Conservation (phyloP, 2,329 filamentous ascomycete genomes). For the Fusarium fujikuroi region DNA sequence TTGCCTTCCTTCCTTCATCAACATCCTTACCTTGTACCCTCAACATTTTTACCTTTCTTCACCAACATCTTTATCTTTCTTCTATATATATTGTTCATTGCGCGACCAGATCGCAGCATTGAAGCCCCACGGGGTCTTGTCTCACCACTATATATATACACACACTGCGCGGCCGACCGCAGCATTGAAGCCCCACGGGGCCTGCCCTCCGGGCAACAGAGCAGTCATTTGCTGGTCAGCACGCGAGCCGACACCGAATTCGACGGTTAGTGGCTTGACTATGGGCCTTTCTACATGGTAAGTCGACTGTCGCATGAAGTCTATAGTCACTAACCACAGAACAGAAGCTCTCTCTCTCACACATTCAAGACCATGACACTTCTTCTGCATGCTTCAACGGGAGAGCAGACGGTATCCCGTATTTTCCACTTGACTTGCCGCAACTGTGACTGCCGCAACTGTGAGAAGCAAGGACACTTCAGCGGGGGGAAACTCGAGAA, state of each 20-base stretch:
- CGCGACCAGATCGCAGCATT: slow-evolving; percentile 77
- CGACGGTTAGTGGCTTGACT: not conserved
- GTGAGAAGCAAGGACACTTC: slow-evolving; percentile 69
- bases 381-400: too few relatives aligned
- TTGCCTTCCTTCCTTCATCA: not conserved
- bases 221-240: not conserved
- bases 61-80: not conserved
- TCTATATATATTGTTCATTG: slow-evolving; percentile 45
- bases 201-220: not conserved
- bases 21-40: not conserved
- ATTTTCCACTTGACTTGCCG: not conserved
- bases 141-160: not conserved
- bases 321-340: too few relatives aligned
- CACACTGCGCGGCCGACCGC: not conserved
- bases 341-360: too few relatives aligned
- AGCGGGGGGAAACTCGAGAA: slow-evolving; percentile 74
- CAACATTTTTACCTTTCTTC: not conserved
- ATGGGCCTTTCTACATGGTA: too few relatives aligned
- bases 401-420: not conserved
- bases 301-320: too few relatives aligned
- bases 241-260: not conserved
- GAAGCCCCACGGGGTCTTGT: slow-evolving; percentile 61
- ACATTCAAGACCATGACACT: too few relatives aligned
- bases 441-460: slow-evolving; percentile 68
- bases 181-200: not conserved